phyloP scores from a whole-genome alignment of 495 filamentous ascomycete genomes.

The Baudoinia panamericana region DNA sequence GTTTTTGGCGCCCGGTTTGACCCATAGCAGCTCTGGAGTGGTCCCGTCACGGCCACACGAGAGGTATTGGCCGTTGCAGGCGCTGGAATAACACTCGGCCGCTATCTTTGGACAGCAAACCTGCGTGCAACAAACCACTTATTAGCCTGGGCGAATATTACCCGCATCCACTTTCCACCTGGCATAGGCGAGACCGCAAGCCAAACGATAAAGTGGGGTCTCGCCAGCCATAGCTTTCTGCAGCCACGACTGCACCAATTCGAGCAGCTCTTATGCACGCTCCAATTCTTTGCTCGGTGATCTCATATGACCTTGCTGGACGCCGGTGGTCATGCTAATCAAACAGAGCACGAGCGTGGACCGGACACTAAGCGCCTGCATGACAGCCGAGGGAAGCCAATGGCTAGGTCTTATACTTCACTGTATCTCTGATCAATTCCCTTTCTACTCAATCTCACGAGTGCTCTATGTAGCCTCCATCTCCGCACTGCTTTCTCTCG shows the following conservation, averaged over 20 bases:
- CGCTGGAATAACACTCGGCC: too few relatives aligned
- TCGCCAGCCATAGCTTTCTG: slow-evolving; percentile 18
- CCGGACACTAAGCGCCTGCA: slow-evolving; percentile 15
- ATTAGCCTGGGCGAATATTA: too few relatives aligned
- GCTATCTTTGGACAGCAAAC: too few relatives aligned
- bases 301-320: slow-evolving; percentile 18
- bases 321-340: slow-evolving; percentile 12
- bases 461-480: slow-evolving; percentile 10
- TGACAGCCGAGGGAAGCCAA: slow-evolving; percentile 18
- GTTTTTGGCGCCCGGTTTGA: too few relatives aligned
- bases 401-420: slow-evolving; percentile 17
- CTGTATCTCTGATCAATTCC: slow-evolving; percentile 8
- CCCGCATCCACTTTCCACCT: too few relatives aligned
- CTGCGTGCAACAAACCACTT: too few relatives aligned
- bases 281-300: slow-evolving; percentile 8
- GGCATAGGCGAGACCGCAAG: not conserved
- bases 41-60: too few relatives aligned
- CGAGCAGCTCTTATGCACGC: slow-evolving; percentile 10
- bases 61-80: too few relatives aligned
- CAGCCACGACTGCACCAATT: slow-evolving; percentile 10
- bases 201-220: not conserved
- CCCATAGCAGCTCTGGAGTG: too few relatives aligned
- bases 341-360: slow-evolving; percentile 16
- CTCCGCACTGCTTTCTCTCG: slow-evolving; percentile 13
- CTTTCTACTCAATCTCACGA: slow-evolving; percentile 2